These are phyloP conservation scores for Bipolaris bicolor DNA, from an alignment of 2,329 filamentous ascomycete species.

Conservation along the genomic window DNA sequence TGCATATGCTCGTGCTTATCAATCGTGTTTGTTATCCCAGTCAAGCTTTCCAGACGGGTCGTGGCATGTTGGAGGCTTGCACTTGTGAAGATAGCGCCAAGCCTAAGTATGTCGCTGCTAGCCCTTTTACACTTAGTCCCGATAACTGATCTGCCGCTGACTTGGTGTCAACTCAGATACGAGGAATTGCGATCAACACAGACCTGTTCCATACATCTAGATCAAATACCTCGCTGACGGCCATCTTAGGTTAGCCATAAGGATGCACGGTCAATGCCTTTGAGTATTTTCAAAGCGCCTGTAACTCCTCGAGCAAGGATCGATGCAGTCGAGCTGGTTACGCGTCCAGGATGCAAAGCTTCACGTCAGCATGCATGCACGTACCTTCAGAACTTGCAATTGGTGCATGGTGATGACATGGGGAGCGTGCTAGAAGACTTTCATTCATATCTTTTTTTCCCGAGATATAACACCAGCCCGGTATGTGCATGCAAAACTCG, in stretches of 20 bases:
- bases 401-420: background rate
- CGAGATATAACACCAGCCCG: slow-evolving; percentile 44
- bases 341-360: background rate
- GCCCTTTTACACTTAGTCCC: slow-evolving; percentile 1
- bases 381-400: background rate
- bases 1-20: slow-evolving; percentile 11
- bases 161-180: background rate
- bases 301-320: background rate
- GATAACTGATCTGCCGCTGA: slow-evolving; percentile 5
- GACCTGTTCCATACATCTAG: background rate
- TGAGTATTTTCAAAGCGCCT: background rate
- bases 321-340: background rate
- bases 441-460: slow-evolving; percentile 45
- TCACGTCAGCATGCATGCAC: background rate
- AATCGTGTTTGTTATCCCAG: slow-evolving; percentile 4
- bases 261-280: background rate
- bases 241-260: background rate
- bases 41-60: background rate
- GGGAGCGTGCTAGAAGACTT: slow-evolving; percentile 41
- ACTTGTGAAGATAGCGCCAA: slow-evolving; percentile 5
- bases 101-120: slow-evolving; percentile 6
- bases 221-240: too few relatives aligned
- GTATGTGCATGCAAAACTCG: slow-evolving; percentile 40
- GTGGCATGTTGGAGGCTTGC: slow-evolving; percentile 6
- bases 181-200: background rate